Percentiles rank a stretch among this genome's conserved stretches.
Evolutionary conservation across 129 eudicot genomes (phyloP).

Genomic region (Flaveria sonorensis): DNA sequence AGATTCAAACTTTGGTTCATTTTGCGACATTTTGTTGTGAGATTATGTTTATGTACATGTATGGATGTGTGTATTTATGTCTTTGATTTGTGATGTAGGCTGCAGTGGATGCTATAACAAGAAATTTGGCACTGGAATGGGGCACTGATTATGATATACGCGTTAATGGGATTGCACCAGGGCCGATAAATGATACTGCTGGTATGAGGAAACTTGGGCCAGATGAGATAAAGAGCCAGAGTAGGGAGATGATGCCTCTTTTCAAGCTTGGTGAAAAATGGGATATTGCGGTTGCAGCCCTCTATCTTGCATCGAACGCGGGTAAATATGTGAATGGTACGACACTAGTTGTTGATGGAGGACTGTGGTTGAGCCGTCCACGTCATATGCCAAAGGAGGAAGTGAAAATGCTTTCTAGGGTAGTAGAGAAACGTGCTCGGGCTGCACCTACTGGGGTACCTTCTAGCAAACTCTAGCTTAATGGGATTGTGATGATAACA

Average conservation of each 20-base stretch:
- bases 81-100: constrained; percentile 49
- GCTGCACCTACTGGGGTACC: constrained; percentile 78
- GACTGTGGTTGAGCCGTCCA: constrained; percentile 82
- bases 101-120: constrained; percentile 87
- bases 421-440: constrained; percentile 70
- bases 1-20: neutral
- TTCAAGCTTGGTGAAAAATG: constrained; percentile 89
- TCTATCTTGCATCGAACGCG: constrained; percentile 86
- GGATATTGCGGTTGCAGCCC: constrained; percentile 95
- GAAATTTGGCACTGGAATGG: constrained; percentile 95
- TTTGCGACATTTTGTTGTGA: neutral
- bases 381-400: constrained; percentile 80
- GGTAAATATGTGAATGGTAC: constrained; percentile 89
- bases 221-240: constrained; percentile 50
- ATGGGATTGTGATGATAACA: neutral
- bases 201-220: constrained; percentile 90
- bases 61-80: neutral
- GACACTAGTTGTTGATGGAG: constrained; percentile 76
- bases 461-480: constrained; percentile 69
- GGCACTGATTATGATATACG: constrained; percentile 94
- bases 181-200: constrained; percentile 83
- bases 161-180: constrained; percentile 98
- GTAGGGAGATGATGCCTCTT: constrained; percentile 56
- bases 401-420: constrained; percentile 76
- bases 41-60: neutral